Evolutionary conservation across 192 early-diverging fungal species (phyloP).

Genomic region (Piromyces finnis): DNA sequence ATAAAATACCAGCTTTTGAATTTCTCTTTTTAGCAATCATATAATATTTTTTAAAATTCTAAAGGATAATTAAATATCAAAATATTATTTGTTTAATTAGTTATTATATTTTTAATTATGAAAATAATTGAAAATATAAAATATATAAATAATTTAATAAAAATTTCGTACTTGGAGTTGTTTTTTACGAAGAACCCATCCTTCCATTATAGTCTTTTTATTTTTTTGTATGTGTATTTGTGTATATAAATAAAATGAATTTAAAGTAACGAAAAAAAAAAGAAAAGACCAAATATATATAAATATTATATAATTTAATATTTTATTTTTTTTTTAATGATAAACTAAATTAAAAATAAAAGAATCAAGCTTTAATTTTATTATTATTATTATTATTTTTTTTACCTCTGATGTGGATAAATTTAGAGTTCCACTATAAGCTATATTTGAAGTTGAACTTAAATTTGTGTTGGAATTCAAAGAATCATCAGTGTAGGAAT

Average conservation of each 20-base stretch:
- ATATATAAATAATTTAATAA: no score
- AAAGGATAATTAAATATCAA: background rate
- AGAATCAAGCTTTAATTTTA: no score
- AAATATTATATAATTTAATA: no score
- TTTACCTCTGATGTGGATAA: background rate
- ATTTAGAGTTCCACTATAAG: background rate
- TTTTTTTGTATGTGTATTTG: background rate
- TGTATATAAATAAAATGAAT: no score
- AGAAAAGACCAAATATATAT: no score
- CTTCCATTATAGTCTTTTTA: background rate
- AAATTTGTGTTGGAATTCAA: background rate
- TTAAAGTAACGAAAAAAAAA: no score
- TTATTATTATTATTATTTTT: no score
- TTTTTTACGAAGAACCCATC: background rate
- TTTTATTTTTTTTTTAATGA: no score
- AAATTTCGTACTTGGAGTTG: background rate
- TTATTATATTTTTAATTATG: no score
- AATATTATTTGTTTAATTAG: no score
- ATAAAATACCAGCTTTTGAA: background rate
- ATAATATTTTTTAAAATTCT: background rate
- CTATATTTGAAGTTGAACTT: background rate
- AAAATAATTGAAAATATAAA: no score
- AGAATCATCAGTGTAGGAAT: background rate
- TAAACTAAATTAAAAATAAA: no score
- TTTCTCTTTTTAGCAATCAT: background rate